These are phyloP conservation scores for Leucoagaricus sp. DNA, from an alignment of 1,284 basidiomycete species.

Conservation along the genomic window DNA sequence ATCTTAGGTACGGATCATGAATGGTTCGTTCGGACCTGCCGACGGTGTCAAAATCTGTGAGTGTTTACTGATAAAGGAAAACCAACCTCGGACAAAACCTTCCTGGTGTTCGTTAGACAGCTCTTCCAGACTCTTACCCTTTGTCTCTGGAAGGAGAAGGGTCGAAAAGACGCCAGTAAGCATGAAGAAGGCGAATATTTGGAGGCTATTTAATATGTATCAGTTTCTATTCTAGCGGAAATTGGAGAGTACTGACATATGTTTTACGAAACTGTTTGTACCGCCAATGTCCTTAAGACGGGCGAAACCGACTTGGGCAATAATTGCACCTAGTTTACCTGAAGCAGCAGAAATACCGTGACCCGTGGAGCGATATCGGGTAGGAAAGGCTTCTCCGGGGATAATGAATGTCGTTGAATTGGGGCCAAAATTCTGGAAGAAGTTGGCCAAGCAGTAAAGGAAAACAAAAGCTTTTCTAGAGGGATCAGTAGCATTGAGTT, in stretches of 20 bases:
- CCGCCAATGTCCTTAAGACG: conserved; percentile 71
- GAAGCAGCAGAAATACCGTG: conserved; percentile 86
- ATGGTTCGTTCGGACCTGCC: no score
- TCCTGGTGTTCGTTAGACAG: conserved; percentile 71
- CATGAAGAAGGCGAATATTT: conserved; percentile 82
- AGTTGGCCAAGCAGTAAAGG: conserved; percentile 76
- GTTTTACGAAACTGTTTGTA: conserved; percentile 56
- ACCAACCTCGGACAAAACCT: conserved; percentile 50
- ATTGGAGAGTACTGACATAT: conserved; percentile 45
- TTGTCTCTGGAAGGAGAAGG: conserved; percentile 78
- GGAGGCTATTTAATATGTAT: conserved; percentile 41
- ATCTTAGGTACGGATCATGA: no score
- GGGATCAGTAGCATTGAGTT: conserved; percentile 53
- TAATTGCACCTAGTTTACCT: conserved; percentile 83
- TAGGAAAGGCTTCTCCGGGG: conserved; percentile 87
- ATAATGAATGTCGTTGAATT: conserved; percentile 84
- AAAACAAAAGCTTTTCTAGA: conserved; percentile 72
- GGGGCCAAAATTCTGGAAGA: conserved; percentile 80
- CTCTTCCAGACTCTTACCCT: conserved; percentile 66
- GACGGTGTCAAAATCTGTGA: no score
- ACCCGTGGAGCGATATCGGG: conserved; percentile 80
- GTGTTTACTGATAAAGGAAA: no score
- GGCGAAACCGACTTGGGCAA: conserved; percentile 81
- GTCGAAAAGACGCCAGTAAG: conserved; percentile 79
- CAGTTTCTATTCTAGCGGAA: conserved; percentile 2